Percentiles rank a stretch among this genome's conserved stretches.
phyloP scores from a whole-genome alignment of 768 basidiomycete species.

The Amanita pseudoporphyria region DNA sequence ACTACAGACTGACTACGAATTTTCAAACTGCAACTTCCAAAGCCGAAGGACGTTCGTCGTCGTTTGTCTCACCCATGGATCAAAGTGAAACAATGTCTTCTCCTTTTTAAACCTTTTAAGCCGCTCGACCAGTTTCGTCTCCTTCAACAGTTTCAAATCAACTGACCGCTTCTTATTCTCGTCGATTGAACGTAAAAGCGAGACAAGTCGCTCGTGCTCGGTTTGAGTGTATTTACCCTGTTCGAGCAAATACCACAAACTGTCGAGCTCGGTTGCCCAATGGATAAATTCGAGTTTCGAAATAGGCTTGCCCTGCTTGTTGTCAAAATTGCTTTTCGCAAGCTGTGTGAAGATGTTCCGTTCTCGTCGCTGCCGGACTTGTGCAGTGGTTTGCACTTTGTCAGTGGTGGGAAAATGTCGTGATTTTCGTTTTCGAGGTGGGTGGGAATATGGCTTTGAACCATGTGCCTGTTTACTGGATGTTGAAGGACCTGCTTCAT shows the following conservation, averaged over 20 bases:
- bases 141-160: slow-evolving; percentile 12
- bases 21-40: not conserved
- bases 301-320: not conserved
- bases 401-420: not conserved
- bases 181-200: slow-evolving; percentile 4
- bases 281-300: not conserved
- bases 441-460: too few relatives aligned
- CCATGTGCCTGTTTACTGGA: too few relatives aligned
- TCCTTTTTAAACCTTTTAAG: slow-evolving; percentile 10
- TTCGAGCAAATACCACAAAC: slow-evolving; percentile 2
- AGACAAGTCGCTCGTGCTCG: not conserved
- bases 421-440: not conserved
- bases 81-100: not conserved
- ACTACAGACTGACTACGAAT: not conserved
- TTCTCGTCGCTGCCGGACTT: too few relatives aligned
- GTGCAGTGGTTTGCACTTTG: too few relatives aligned
- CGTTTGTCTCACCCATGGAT: slow-evolving; percentile 6
- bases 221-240: slow-evolving; percentile 1
- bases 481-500: not conserved
- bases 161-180: slow-evolving; percentile 9
- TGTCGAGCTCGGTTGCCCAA: not conserved
- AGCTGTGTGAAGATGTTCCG: not conserved
- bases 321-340: not conserved
- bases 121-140: slow-evolving; percentile 10
- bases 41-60: not conserved